Percentiles rank a stretch among this genome's conserved stretches.
These are phyloP conservation scores for Boletus sensibilis DNA, from an alignment of 768 basidiomycete genomes.

Conservation along the genomic window DNA sequence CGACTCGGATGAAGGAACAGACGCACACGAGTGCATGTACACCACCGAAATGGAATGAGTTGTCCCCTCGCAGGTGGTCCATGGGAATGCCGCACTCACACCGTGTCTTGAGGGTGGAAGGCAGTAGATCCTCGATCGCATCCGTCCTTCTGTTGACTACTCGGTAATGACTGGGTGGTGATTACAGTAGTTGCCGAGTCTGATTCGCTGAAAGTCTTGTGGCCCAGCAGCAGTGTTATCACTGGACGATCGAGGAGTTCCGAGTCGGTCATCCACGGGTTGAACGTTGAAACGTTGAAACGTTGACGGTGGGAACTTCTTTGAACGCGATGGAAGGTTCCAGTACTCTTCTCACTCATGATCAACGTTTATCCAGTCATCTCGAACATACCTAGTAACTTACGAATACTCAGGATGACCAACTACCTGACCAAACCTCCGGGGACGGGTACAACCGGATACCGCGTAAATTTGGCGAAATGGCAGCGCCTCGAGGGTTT, in stretches of 20 bases:
- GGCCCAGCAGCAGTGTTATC: too few species aligned
- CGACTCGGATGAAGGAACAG: constrained; percentile 6
- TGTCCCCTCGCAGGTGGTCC: not conserved
- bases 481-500: too few species aligned
- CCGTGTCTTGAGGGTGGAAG: not conserved
- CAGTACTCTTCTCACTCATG: not conserved
- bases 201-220: not conserved
- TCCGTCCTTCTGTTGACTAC: too few species aligned
- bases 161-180: not conserved
- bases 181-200: not conserved
- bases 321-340: too few species aligned
- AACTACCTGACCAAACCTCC: not conserved
- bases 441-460: not conserved
- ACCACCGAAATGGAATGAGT: not conserved
- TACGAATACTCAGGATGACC: not conserved
- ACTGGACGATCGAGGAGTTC: too few species aligned
- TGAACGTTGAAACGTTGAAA: too few species aligned
- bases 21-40: constrained; percentile 23
- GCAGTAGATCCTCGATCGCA: not conserved
- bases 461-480: too few species aligned
- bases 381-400: not conserved
- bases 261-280: too few species aligned
- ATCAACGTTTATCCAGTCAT: not conserved
- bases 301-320: not conserved
- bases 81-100: not conserved